These are phyloP conservation scores for Mentha longifolia DNA, from an alignment of 257 asterid species.

Conservation along the genomic window DNA sequence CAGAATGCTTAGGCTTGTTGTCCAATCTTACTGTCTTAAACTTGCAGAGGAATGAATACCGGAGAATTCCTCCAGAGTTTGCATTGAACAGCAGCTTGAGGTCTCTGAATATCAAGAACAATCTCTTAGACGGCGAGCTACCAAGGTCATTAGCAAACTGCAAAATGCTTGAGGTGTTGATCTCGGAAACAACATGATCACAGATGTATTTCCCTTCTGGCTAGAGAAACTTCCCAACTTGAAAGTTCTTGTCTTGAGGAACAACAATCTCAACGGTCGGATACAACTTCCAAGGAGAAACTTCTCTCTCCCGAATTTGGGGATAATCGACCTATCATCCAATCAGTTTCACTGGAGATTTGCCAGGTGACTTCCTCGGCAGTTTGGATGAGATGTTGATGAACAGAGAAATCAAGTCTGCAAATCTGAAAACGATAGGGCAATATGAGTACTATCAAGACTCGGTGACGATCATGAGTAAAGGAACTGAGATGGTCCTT, in stretches of 20 bases:
- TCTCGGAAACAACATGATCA: conserved; percentile 37
- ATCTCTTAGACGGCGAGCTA: conserved; percentile 37
- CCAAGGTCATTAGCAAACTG: conserved; percentile 39
- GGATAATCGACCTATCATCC: conserved; percentile 35
- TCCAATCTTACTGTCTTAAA: conserved; percentile 31
- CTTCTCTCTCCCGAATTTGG: too few relatives aligned
- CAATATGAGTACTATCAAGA: conserved; percentile 41
- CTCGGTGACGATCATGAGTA: conserved; percentile 37
- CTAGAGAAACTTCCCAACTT: conserved; percentile 34
- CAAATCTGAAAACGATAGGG: conserved; percentile 29
- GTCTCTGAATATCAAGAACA: conserved; percentile 36
- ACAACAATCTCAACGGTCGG: conserved; percentile 34
- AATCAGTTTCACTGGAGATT: conserved; percentile 34
- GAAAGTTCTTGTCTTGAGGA: conserved; percentile 37
- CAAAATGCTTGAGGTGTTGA: conserved; percentile 35
- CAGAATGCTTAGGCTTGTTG: conserved; percentile 36
- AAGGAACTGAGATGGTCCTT: conserved; percentile 35
- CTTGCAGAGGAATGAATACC: conserved; percentile 30
- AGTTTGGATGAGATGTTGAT: conserved; percentile 32
- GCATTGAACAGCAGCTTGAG: conserved; percentile 28
- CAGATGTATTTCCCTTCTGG: conserved; percentile 37
- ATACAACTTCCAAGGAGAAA: conserved; percentile 32
- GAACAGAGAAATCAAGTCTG: conserved; percentile 33
- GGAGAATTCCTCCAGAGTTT: conserved; percentile 24
- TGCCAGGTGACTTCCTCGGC: conserved; percentile 31